These are phyloP conservation scores for Scheffersomyces insectosa DNA, from an alignment of 1,139 yeast genomes.

Conservation along the genomic window DNA sequence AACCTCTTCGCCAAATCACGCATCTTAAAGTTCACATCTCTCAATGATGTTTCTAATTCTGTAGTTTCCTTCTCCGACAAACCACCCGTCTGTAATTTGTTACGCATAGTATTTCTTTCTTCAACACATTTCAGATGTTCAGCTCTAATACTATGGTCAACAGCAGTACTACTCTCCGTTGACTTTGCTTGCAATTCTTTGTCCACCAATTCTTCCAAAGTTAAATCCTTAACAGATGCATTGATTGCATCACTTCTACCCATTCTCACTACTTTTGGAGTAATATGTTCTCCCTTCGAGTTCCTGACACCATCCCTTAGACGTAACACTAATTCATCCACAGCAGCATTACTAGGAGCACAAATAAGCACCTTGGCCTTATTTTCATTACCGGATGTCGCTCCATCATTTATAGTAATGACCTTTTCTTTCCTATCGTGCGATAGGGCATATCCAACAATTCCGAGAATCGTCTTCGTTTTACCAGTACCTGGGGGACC, in stretches of 20 bases:
- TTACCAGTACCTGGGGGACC: conserved; percentile 99
- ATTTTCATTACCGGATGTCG: conserved; percentile 11
- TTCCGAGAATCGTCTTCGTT: conserved; percentile 92
- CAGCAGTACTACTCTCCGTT: conserved; percentile 29
- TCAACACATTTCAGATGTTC: conserved; percentile 53
- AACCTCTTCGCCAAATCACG: conserved; percentile 71
- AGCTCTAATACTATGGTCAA: conserved; percentile 50
- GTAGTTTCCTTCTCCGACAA: conserved; percentile 41
- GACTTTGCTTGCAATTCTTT: conserved; percentile 52
- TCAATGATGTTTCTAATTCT: conserved; percentile 47
- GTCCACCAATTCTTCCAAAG: conserved; percentile 87
- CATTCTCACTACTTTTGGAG: conserved; percentile 79
- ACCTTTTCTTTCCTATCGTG: conserved; percentile 24
- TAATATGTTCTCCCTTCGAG: conserved; percentile 54
- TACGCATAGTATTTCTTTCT: conserved; percentile 52
- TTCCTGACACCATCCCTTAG: conserved; percentile 70
- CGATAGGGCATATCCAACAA: conserved; percentile 73
- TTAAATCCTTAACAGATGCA: conserved; percentile 75
- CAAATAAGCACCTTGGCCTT: conserved; percentile 67
- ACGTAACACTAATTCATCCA: conserved; percentile 91
- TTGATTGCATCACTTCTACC: conserved; percentile 92
- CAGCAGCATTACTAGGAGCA: conserved; percentile 99
- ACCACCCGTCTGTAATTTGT: conserved; percentile 32
- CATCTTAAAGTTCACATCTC: conserved; percentile 58
- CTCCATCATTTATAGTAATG: conserved; percentile 23